Conservation (phyloP, 2,329 filamentous ascomycete species). For the Pseudogymnoascus sp. region DNA sequence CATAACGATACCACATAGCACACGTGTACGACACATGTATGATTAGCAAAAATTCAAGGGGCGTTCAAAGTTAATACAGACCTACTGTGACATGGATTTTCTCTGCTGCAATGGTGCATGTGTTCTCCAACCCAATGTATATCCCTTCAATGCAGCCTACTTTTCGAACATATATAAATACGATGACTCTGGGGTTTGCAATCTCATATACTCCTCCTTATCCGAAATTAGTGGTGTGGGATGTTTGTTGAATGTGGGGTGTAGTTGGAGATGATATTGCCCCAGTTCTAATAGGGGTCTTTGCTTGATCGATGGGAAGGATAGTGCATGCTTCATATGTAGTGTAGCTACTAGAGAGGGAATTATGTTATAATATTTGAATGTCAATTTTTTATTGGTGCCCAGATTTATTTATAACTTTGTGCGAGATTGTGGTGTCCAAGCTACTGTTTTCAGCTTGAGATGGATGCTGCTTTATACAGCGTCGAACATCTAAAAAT, state of each 20-base stretch:
- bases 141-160: not conserved
- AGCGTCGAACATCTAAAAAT: no score
- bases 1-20: slow-evolving; percentile 13
- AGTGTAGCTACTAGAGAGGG: not conserved
- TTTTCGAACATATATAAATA: not conserved
- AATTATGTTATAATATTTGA: not conserved
- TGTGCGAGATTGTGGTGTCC: no score
- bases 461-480: no score
- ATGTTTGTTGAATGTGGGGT: not conserved
- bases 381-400: not conserved
- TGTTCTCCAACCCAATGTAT: not conserved
- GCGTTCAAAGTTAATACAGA: slow-evolving; percentile 17
- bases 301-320: not conserved
- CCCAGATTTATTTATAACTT: not conserved
- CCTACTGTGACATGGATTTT: not conserved
- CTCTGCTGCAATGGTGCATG: not conserved
- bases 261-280: not conserved
- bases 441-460: no score
- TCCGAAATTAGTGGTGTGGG: not conserved
- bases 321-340: not conserved
- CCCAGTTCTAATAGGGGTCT: not conserved
- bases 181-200: not conserved
- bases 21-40: slow-evolving; percentile 9
- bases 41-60: slow-evolving; percentile 5
- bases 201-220: not conserved